phyloP scores from a whole-genome alignment of 2,329 filamentous ascomycete species.

The Proliferodiscus dingleyae region DNA sequence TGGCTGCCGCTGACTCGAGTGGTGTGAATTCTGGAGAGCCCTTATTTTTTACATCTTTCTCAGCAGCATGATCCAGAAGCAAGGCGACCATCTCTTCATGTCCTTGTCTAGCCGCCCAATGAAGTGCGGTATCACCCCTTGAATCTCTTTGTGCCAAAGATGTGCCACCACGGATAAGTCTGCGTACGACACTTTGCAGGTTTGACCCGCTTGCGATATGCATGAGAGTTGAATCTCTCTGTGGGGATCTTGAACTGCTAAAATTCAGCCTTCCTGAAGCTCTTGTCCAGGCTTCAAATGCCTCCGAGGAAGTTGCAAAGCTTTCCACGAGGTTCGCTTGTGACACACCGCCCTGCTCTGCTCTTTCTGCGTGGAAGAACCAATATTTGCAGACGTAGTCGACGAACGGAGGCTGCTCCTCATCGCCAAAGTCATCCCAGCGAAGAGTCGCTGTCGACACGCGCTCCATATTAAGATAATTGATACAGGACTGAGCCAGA shows the following conservation, averaged over 20 bases:
- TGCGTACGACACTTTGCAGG: background rate
- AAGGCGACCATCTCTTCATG: conserved; percentile 1
- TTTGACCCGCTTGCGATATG: conserved; percentile 7
- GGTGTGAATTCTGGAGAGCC: no score
- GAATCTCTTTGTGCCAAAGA: conserved; percentile 3
- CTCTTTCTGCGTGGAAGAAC: conserved; percentile 11
- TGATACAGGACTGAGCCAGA: conserved; percentile 11
- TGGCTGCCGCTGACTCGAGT: no score
- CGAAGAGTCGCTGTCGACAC: background rate
- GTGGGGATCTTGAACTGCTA: background rate
- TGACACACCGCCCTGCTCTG: conserved; percentile 4
- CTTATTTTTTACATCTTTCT: no score
- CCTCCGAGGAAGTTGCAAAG: background rate
- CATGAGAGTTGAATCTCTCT: background rate
- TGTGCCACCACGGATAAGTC: conserved; percentile 1
- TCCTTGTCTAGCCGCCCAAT: conserved; percentile 6
- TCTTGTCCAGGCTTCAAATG: conserved; percentile 6
- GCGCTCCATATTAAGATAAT: conserved; percentile 10
- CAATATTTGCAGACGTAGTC: conserved; percentile 13
- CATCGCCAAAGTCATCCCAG: background rate
- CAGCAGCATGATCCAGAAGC: conserved; percentile 7
- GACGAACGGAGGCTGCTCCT: conserved; percentile 3
- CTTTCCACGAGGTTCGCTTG: conserved; percentile 5
- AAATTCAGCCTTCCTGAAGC: background rate
- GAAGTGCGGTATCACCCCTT: conserved; percentile 7